phyloP scores from a whole-genome alignment of 352 stramenopile species.

The Phytophthora pisi region DNA sequence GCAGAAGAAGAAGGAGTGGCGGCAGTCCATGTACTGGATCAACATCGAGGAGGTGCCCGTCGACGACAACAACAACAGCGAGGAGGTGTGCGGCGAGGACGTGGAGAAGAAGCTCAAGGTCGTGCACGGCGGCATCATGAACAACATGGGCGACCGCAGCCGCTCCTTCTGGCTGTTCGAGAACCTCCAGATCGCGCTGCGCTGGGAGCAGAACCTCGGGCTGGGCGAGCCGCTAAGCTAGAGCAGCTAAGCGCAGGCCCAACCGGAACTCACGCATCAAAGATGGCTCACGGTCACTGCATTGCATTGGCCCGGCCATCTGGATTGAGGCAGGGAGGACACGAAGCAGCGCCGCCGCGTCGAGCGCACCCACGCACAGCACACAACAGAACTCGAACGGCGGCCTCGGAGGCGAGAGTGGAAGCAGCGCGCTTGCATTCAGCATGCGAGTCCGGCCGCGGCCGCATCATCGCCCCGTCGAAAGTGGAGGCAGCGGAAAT shows the following conservation, averaged over 20 bases:
- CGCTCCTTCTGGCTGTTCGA: constrained; percentile 65
- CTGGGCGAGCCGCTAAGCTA: constrained; percentile 43
- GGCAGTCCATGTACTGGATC: constrained; percentile 67
- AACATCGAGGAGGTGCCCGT: constrained; percentile 43
- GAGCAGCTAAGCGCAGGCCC: constrained; percentile 9
- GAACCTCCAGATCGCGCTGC: constrained; percentile 57
- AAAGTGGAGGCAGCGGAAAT: constrained; percentile 13
- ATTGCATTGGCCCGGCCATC: background rate
- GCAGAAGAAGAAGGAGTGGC: constrained; percentile 61
- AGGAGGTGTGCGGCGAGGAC: constrained; percentile 12
- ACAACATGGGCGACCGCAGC: constrained; percentile 62
- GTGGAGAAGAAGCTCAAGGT: constrained; percentile 38
- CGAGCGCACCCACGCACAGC: constrained; percentile 7
- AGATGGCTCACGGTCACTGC: constrained; percentile 5
- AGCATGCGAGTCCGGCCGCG: background rate
- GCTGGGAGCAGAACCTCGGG: constrained; percentile 58
- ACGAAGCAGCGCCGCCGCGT: constrained; percentile 5
- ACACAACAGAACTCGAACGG: constrained; percentile 2
- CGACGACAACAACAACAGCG: constrained; percentile 23
- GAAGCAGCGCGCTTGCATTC: constrained; percentile 10
- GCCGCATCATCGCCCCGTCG: background rate
- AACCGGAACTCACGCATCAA: constrained; percentile 21
- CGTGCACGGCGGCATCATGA: constrained; percentile 64
- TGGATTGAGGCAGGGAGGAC: background rate
- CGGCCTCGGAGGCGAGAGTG: background rate